phyloP scores from a whole-genome alignment of 495 filamentous ascomycete species.

The Talaromyces adpressus region DNA sequence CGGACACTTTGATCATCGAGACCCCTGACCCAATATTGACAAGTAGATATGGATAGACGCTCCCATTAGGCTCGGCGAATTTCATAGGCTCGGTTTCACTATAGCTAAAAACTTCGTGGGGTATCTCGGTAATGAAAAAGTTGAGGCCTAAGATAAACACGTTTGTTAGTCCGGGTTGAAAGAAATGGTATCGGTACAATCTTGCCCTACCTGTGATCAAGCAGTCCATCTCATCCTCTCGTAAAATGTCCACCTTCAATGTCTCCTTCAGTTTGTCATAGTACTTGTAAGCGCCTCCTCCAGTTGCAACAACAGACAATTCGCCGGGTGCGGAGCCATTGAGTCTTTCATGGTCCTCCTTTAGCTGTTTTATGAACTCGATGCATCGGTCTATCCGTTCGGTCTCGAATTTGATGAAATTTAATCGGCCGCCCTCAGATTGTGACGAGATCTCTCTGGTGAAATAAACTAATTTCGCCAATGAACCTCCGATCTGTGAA shows the following conservation, averaged over 20 bases:
- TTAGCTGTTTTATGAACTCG: slow-evolving; percentile 75
- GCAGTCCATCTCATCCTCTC: slow-evolving; percentile 99
- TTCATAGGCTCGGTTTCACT: slow-evolving; percentile 81
- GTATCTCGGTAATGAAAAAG: slow-evolving; percentile 98
- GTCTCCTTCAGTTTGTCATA: slow-evolving; percentile 81
- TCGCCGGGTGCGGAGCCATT: slow-evolving; percentile 60
- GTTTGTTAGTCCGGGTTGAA: slow-evolving; percentile 4
- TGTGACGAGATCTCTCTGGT: slow-evolving; percentile 72
- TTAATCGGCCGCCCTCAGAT: slow-evolving; percentile 81
- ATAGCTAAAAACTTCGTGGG: slow-evolving; percentile 93
- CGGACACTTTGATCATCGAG: slow-evolving; percentile 96
- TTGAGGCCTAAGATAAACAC: slow-evolving; percentile 61
- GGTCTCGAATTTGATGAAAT: slow-evolving; percentile 94
- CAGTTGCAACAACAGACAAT: slow-evolving; percentile 87
- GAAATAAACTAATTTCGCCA: slow-evolving; percentile 96
- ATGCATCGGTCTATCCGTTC: slow-evolving; percentile 87
- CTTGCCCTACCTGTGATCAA: slow-evolving; percentile 72
- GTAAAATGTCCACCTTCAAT: slow-evolving; percentile 75
- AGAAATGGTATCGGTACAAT: not conserved
- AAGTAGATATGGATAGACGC: slow-evolving; percentile 92
- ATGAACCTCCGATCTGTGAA: slow-evolving; percentile 80
- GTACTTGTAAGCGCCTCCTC: slow-evolving; percentile 91
- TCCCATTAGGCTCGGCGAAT: slow-evolving; percentile 61
- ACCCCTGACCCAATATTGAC: slow-evolving; percentile 99
- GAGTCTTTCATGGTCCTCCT: slow-evolving; percentile 65